These are phyloP conservation scores for Herpetospermum pedunculosum DNA, from an alignment of 306 rosid species.

Conservation along the genomic window DNA sequence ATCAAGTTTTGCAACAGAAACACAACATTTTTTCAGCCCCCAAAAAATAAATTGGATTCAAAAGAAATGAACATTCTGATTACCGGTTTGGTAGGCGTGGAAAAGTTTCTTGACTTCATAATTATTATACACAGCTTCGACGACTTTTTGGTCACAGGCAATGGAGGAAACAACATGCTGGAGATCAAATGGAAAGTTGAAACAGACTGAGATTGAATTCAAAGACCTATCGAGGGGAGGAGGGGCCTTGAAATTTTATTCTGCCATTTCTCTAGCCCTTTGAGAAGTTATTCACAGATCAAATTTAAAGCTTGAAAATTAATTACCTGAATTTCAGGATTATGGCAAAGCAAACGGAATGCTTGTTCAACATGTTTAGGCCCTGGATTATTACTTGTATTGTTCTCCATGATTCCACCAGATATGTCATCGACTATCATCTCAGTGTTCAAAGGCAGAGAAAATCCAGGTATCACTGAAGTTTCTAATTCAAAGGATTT, in stretches of 20 bases:
- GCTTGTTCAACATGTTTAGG: slow-evolving; percentile 45
- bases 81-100: slow-evolving; percentile 25
- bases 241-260: not conserved
- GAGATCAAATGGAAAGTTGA: not conserved
- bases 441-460: not conserved
- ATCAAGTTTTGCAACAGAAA: slow-evolving; percentile 3
- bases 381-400: slow-evolving; percentile 13
- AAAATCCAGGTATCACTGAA: not conserved
- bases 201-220: not conserved
- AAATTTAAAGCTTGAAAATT: not conserved
- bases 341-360: slow-evolving; percentile 32
- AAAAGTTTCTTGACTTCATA: slow-evolving; percentile 29
- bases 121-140: slow-evolving; percentile 47
- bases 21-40: slow-evolving; percentile 10
- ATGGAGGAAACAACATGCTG: slow-evolving; percentile 59
- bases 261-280: not conserved
- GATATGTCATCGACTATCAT: slow-evolving; percentile 19
- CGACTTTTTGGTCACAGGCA: slow-evolving; percentile 42
- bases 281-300: not conserved
- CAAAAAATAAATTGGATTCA: not conserved
- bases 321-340: slow-evolving; percentile 46
- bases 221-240: not conserved
- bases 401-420: slow-evolving; percentile 8
- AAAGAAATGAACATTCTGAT: not conserved
- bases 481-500: slow-evolving; percentile 13